Evolutionary conservation across 345 rosid genomes (phyloP).

Genomic region (Salix exigua): DNA sequence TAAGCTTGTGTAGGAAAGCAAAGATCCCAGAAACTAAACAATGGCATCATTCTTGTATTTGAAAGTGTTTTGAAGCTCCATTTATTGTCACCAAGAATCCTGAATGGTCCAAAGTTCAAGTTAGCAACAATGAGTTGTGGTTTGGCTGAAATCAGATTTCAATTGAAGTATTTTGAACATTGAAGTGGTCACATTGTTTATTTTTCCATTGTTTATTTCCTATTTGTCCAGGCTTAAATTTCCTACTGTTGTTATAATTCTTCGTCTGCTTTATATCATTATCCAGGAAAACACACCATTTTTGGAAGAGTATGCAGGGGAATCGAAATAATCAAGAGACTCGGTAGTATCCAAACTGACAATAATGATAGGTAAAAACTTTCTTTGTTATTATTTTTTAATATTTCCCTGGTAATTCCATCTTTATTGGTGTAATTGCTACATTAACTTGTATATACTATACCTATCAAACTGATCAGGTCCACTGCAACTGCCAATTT

Average conservation of each 20-base stretch:
- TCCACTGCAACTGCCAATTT: too few species aligned
- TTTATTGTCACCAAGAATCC: not conserved
- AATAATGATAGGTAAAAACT: constrained; percentile 70
- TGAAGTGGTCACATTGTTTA: too few species aligned
- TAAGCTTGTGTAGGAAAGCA: not conserved
- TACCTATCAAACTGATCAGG: too few species aligned
- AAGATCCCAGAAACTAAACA: not conserved
- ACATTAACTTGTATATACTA: too few species aligned
- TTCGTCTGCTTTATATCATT: not conserved
- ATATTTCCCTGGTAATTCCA: not conserved
- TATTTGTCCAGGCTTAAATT: too few species aligned
- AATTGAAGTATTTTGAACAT: too few species aligned
- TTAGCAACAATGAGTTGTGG: too few species aligned
- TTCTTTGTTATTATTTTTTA: not conserved
- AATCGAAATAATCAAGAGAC: constrained; percentile 94
- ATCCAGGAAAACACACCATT: constrained; percentile 82
- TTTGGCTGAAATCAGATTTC: not conserved
- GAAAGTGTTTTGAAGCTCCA: not conserved
- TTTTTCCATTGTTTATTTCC: too few species aligned
- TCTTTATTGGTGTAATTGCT: too few species aligned
- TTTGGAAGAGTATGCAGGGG: constrained; percentile 92
- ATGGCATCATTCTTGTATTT: not conserved
- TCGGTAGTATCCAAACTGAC: constrained; percentile 94
- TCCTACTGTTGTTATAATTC: not conserved
- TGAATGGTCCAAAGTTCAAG: too few species aligned